Percentiles rank a stretch among this genome's conserved stretches.
Evolutionary conservation across 2,329 filamentous ascomycete genomes (phyloP).

Genomic region (Diaporthe sp.): DNA sequence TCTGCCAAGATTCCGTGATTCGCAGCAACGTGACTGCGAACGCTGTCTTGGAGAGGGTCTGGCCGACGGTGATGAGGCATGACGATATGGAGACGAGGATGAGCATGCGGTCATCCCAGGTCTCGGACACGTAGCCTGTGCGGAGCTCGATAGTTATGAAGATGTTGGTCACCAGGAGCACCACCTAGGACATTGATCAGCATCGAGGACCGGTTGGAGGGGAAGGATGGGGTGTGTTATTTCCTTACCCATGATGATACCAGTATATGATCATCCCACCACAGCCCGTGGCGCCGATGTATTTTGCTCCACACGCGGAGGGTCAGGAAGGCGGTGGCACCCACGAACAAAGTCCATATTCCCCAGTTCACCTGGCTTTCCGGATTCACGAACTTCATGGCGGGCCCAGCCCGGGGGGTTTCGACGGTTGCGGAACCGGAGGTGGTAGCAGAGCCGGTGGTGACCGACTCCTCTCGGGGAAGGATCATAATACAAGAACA

Average conservation of each 20-base stretch:
- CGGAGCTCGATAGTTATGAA: constrained; percentile 61
- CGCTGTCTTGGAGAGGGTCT: constrained; percentile 52
- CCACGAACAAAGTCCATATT: constrained; percentile 41
- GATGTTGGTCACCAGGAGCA: constrained; percentile 58
- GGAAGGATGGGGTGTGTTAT: not conserved
- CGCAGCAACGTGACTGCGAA: constrained; percentile 53
- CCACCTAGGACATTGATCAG: constrained; percentile 46
- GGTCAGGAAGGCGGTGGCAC: constrained; percentile 40
- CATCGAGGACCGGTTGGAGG: not conserved
- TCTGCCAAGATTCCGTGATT: constrained; percentile 59
- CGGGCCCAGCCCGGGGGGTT: constrained; percentile 7
- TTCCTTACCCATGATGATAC: constrained; percentile 42
- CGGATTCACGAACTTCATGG: constrained; percentile 37
- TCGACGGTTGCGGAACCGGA: constrained; percentile 8
- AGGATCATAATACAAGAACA: not conserved
- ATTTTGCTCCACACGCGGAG: constrained; percentile 41
- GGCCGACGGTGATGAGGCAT: constrained; percentile 52
- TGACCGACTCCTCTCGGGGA: constrained; percentile 14
- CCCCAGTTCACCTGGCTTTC: constrained; percentile 39
- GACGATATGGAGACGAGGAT: constrained; percentile 62
- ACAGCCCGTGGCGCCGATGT: constrained; percentile 31
- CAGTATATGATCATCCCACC: constrained; percentile 43
- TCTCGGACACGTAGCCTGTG: constrained; percentile 60
- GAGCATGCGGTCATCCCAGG: constrained; percentile 65
- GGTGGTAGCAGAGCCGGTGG: constrained; percentile 20